Conservation (phyloP, 1,284 basidiomycete species). For the Phylloporus sp. region DNA sequence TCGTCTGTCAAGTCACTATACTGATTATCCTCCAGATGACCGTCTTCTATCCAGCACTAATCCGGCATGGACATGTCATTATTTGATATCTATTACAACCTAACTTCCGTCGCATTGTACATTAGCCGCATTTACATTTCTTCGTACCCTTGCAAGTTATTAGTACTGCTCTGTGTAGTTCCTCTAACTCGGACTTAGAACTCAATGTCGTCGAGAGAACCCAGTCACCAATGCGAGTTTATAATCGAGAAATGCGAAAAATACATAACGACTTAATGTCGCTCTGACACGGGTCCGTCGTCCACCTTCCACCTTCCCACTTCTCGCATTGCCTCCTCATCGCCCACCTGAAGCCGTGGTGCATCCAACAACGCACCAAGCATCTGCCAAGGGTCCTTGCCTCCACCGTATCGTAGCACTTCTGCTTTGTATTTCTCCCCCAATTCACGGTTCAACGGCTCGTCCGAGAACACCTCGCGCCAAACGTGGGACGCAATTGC, state of each 20-base stretch:
- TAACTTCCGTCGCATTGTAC: slow-evolving; percentile 3
- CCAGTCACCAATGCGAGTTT: neutral
- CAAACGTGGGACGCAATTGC: slow-evolving; percentile 94
- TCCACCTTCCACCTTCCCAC: slow-evolving; percentile 89
- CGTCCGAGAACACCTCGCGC: slow-evolving; percentile 70
- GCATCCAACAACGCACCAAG: slow-evolving; percentile 74
- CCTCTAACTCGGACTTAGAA: neutral
- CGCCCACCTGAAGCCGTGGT: slow-evolving; percentile 69
- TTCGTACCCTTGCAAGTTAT: neutral
- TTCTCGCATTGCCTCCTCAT: slow-evolving; percentile 82
- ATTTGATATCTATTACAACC: slow-evolving; percentile 23
- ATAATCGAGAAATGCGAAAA: neutral
- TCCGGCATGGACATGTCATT: slow-evolving; percentile 18
- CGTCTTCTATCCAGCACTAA: neutral
- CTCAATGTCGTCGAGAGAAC: neutral
- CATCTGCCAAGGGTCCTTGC: slow-evolving; percentile 94
- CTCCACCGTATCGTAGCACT: slow-evolving; percentile 85
- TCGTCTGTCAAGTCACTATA: neutral
- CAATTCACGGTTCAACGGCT: slow-evolving; percentile 64
- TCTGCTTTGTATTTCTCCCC: slow-evolving; percentile 84
- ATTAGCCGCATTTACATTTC: slow-evolving; percentile 1
- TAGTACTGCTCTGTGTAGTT: neutral
- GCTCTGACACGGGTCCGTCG: slow-evolving; percentile 59
- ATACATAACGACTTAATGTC: slow-evolving; percentile 42
- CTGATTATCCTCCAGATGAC: neutral